phyloP scores from a whole-genome alignment of 345 rosid species.

The Lumnitzera littorea region DNA sequence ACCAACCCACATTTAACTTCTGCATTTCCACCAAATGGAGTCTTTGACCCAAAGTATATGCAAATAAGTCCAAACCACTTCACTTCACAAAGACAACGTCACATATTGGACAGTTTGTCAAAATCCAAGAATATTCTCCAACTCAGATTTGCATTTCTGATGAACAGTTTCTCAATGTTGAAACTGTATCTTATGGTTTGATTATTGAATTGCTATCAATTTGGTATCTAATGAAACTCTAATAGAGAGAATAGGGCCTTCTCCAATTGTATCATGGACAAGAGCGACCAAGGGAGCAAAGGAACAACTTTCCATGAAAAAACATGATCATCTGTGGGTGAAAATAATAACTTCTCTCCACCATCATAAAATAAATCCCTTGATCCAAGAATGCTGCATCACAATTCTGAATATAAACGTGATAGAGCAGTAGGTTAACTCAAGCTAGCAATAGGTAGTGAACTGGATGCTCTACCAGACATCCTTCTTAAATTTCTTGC shows the following conservation, averaged over 20 bases:
- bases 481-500: slow-evolving; percentile 20
- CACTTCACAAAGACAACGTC: slow-evolving; percentile 80
- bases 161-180: slow-evolving; percentile 63
- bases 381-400: slow-evolving; percentile 59
- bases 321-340: slow-evolving; percentile 62
- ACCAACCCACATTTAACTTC: slow-evolving; percentile 72
- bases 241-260: slow-evolving; percentile 72
- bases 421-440: slow-evolving; percentile 70
- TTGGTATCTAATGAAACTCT: slow-evolving; percentile 80
- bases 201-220: slow-evolving; percentile 69
- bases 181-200: slow-evolving; percentile 65
- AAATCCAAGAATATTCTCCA: slow-evolving; percentile 82
- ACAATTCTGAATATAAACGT: slow-evolving; percentile 65
- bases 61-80: slow-evolving; percentile 93
- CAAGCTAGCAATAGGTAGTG: slow-evolving; percentile 41
- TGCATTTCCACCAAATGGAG: slow-evolving; percentile 68
- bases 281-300: slow-evolving; percentile 56
- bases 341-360: slow-evolving; percentile 65
- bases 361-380: slow-evolving; percentile 84
- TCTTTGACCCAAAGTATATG: slow-evolving; percentile 47
- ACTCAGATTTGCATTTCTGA: slow-evolving; percentile 63
- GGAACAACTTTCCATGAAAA: slow-evolving; percentile 74
- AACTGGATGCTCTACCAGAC: slow-evolving; percentile 64
- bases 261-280: slow-evolving; percentile 58
- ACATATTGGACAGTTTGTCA: slow-evolving; percentile 85